Evolutionary conservation across 1,139 yeast genomes (phyloP).

Genomic region (Candida dubliniensis): DNA sequence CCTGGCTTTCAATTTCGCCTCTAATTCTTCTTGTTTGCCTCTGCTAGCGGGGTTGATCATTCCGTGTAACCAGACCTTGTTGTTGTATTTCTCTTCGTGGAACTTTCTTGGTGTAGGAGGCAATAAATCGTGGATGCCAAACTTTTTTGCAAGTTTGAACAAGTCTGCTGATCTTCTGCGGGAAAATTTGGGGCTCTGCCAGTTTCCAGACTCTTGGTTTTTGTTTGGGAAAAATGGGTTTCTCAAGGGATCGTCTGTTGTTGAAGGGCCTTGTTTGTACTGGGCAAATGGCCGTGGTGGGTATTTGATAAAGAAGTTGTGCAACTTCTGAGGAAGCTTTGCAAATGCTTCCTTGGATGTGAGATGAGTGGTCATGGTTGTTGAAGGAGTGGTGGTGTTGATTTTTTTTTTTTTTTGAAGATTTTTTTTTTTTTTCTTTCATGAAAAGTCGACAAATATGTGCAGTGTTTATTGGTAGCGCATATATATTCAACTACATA

Average conservation of each 20-base stretch:
- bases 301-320: constrained; percentile 73
- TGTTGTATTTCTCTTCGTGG: constrained; percentile 73
- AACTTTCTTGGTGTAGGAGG: constrained; percentile 77
- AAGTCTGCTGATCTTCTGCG: constrained; percentile 83
- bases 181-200: constrained; percentile 79
- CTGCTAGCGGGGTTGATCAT: constrained; percentile 77
- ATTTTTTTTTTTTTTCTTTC: neutral
- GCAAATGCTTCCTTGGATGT: constrained; percentile 46
- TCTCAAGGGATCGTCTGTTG: constrained; percentile 64
- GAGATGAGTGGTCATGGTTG: constrained; percentile 11
- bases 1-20: constrained; percentile 60
- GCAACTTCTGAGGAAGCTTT: constrained; percentile 69
- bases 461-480: neutral
- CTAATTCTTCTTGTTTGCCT: constrained; percentile 73
- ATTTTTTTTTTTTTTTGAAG: neutral
- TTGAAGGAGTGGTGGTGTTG: neutral
- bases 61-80: constrained; percentile 75
- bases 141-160: constrained; percentile 78
- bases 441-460: neutral
- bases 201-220: constrained; percentile 75
- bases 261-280: constrained; percentile 65
- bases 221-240: constrained; percentile 89
- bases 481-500: neutral
- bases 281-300: constrained; percentile 82
- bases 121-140: constrained; percentile 75